phyloP scores from a whole-genome alignment of 257 asterid genomes.

The Marsdenia floribunda region DNA sequence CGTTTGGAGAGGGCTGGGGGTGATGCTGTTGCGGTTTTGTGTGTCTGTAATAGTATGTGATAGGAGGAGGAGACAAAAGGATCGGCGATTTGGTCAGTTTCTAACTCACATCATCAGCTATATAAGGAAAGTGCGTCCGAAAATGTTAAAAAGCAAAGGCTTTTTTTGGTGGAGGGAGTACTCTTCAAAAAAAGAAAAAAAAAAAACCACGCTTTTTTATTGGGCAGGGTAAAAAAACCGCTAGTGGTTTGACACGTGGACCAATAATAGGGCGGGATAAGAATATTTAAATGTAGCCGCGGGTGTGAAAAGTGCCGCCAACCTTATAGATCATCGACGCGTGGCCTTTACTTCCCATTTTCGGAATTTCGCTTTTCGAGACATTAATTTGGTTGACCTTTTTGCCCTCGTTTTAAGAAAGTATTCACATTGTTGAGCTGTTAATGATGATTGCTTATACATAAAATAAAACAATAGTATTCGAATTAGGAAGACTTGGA shows the following conservation, averaged over 20 bases:
- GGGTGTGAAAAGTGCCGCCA: conserved; percentile 19
- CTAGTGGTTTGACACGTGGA: conserved; percentile 18
- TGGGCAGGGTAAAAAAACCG: background rate
- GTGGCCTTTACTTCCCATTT: conserved; percentile 26
- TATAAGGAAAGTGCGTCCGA: conserved; percentile 32
- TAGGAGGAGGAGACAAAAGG: conserved; percentile 31
- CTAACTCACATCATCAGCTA: conserved; percentile 20
- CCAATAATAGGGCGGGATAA: background rate
- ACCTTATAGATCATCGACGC: conserved; percentile 32
- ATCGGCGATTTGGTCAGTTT: conserved; percentile 23
- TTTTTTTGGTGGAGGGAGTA: background rate
- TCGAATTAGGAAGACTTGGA: background rate
- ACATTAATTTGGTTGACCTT: conserved; percentile 17
- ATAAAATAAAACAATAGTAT: background rate
- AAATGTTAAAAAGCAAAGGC: conserved; percentile 12
- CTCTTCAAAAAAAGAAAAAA: background rate
- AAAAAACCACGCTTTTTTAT: background rate
- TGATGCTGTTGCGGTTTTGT: background rate
- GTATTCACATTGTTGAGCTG: background rate
- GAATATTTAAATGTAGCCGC: background rate
- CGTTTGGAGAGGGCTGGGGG: background rate
- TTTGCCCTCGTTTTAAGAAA: conserved; percentile 18
- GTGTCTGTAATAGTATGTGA: background rate
- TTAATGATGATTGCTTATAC: background rate
- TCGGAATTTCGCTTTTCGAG: conserved; percentile 21